Evolutionary conservation across 2,329 filamentous ascomycete genomes (phyloP), one percentile per base, ranked within the genome.

Genomic region (Mycosphaerella sp.): DNA sequence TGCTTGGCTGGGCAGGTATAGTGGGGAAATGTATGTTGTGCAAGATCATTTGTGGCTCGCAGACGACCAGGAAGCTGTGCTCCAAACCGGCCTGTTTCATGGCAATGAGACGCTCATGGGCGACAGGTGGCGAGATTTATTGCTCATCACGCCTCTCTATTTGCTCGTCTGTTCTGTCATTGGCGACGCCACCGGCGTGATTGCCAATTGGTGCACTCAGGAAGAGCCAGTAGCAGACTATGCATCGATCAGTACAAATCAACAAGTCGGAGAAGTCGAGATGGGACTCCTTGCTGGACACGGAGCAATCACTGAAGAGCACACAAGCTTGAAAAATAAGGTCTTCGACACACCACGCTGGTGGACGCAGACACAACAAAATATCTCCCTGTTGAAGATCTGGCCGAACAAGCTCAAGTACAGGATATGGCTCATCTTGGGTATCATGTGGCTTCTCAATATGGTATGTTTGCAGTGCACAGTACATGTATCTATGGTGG

Each of bases 41-140:
- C 79, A 83, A 57, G 77, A 77, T 61, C 82, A 85, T 62, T 71
- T 82, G 47, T 81, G 79, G 74, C 73, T 84, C 7, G 79, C 79
- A 1, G 78, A 74, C 2, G 79, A 84, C 58, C 76, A 77, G 2
- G 75, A 73, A 28, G 78, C 76, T 0, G 58, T 78, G 3, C 70
- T 84, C 6, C 60, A 71, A 47, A 55, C 60, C 59, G 59, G 72
- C 52, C 47, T 63, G 59, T 57, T 69, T 54, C 51, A 62, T 46
- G 55, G 59, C 16, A 46, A 58, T 28, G 62, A 63, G 3, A 64
- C 54, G 3, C 49, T 67, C 16, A 32, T 55, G 40, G 55, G 59
- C 8, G 64, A 66, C 53, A 64, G 63, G 40, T 66, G 62, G 63
- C 52, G 64, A 14, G 72, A 76, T 54, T 56, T 69, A 4, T 54